Base-by-base conservation (phyloP, 129 eudicot genomes). In the Chrysanthemum lavandulifolium region DNA sequence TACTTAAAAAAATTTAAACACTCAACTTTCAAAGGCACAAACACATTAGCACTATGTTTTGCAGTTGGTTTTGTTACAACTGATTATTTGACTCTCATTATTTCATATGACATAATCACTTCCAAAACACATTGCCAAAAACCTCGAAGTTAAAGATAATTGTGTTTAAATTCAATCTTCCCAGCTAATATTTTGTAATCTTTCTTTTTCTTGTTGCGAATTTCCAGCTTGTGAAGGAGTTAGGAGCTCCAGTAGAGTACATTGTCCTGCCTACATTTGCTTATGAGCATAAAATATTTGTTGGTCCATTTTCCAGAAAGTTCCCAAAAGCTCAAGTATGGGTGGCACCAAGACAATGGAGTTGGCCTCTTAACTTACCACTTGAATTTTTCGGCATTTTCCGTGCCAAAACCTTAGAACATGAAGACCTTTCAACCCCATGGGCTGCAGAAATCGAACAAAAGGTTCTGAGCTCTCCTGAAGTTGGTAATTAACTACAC, bases 311-410 rank as follows among this genome's bases (percentile, higher is more conserved):
- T 80, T 95, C 99, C 5, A 88, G 99, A 88, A 86, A 95, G 83
- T 95, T 95, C 78, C 99, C 99, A 27, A 45, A 55, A 78, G 99
- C 97, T 73, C 96, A 83, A 74, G 69, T 95, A 72, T 95, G 93
- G 96, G 99, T 95, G 71, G 97, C 99, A 79, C 99, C 99, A 65
- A 80, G 99, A 78, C 99, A 90, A 73, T 95, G 99, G 99, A 95
- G 97, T 69, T 95, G 99, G 97, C 99, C 99, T 76, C 79, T 95
- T 51, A 95, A 95, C 75, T 83, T 95, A 72, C 99, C 96, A 3
- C 96, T 88, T 11, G 97, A 90, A 72, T 91, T 95, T 80, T 95
- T 95, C 31, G 99, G 99, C 19, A 95, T 95, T 50, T 95, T 95
- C 63, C 87, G 96, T 52, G 79, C 99, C 61, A 95, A 88, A 79